Conservation (phyloP, 2,329 filamentous ascomycete species). For the Aspergillus nomiae region DNA sequence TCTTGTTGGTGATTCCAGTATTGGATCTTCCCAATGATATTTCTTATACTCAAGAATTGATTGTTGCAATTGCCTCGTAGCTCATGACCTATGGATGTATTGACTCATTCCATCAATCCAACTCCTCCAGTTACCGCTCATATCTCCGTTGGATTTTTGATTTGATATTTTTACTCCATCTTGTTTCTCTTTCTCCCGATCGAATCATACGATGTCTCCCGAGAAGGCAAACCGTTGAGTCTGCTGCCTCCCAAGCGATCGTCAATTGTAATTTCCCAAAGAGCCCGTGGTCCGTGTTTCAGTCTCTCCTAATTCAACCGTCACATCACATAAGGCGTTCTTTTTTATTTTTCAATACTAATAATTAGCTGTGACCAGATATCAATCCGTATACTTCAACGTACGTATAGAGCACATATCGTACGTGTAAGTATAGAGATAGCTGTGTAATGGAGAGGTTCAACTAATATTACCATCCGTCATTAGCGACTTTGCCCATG, state of each 20-base stretch:
- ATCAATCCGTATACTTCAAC: not conserved
- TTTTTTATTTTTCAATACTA: too few species aligned
- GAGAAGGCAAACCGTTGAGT: constrained; percentile 9
- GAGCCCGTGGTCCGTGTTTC: constrained; percentile 24
- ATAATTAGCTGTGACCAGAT: not conserved
- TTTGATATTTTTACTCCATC: not conserved
- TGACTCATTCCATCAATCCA: not conserved
- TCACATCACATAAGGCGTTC: not conserved
- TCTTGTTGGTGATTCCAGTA: not conserved
- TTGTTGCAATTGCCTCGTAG: not conserved
- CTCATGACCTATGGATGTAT: not conserved
- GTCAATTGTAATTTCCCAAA: constrained; percentile 16
- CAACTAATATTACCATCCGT: not conserved
- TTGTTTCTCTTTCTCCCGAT: not conserved
- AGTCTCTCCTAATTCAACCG: constrained; percentile 3
- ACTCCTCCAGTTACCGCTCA: not conserved
- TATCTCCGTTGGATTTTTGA: not conserved
- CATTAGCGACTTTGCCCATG: not conserved
- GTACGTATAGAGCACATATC: too few species aligned
- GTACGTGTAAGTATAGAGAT: not conserved
- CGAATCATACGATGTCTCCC: constrained; percentile 13
- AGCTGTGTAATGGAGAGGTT: too few species aligned
- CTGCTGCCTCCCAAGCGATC: not conserved
- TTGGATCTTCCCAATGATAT: not conserved
- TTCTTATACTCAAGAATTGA: not conserved